phyloP scores from a whole-genome alignment of 768 basidiomycete species.

The Guyanaporus albipodus region DNA sequence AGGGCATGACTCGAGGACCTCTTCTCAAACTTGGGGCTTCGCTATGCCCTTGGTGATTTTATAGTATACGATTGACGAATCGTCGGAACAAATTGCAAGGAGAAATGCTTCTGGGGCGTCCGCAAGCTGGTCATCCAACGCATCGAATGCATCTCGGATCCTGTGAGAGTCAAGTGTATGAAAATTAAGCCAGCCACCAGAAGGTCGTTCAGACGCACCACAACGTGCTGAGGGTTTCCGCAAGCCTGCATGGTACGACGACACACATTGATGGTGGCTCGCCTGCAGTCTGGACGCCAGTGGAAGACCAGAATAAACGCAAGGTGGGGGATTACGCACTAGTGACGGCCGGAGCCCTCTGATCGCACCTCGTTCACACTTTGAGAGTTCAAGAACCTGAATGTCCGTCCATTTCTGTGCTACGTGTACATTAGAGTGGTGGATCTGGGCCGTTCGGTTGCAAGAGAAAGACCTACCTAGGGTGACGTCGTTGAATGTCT shows the following conservation, averaged over 20 bases:
- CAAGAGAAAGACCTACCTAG: conserved; percentile 41
- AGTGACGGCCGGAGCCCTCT: conserved; percentile 52
- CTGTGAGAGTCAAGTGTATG: conserved; percentile 30
- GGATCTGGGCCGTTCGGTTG: not conserved
- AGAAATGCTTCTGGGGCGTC: conserved; percentile 45
- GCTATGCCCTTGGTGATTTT: conserved; percentile 74
- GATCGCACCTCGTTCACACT: conserved; percentile 53
- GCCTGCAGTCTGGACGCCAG: conserved; percentile 37
- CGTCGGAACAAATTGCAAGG: conserved; percentile 69
- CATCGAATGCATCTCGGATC: conserved; percentile 54
- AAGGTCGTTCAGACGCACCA: conserved; percentile 42
- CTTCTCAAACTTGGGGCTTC: conserved; percentile 56
- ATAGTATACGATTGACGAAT: conserved; percentile 83
- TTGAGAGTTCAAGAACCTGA: conserved; percentile 55
- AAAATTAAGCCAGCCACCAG: no score
- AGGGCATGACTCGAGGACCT: no score
- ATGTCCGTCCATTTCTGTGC: conserved; percentile 73
- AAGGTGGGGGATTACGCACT: conserved; percentile 31
- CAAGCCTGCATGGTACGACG: conserved; percentile 65
- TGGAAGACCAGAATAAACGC: not conserved
- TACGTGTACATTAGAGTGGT: conserved; percentile 25
- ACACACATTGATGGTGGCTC: conserved; percentile 29
- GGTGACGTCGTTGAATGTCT: conserved; percentile 71
- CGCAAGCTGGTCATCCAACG: conserved; percentile 31
- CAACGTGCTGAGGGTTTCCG: conserved; percentile 60